Evolutionary conservation across 2,329 filamentous ascomycete species (phyloP).

Genomic region (Leptodontidium sp.): DNA sequence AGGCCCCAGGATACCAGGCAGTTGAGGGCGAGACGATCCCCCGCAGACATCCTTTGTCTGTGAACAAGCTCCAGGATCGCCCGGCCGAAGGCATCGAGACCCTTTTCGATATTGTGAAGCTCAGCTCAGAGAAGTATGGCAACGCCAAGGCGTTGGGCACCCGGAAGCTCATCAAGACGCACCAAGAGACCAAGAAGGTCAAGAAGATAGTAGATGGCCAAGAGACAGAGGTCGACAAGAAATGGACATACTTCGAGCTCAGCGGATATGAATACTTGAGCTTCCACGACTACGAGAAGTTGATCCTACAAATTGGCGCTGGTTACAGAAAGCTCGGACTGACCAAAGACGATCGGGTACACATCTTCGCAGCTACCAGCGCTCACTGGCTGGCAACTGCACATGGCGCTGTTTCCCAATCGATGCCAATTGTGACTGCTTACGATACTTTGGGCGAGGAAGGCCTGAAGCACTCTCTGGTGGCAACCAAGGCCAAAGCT

Average conservation of each 20-base stretch:
- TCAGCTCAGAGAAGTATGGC: conserved; percentile 70
- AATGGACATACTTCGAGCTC: conserved; percentile 89
- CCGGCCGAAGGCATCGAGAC: conserved; percentile 70
- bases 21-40: conserved; percentile 76
- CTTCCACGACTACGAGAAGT: conserved; percentile 80
- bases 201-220: conserved; percentile 87
- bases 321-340: conserved; percentile 79
- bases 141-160: conserved; percentile 73
- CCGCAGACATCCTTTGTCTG: conserved; percentile 64
- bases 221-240: conserved; percentile 82
- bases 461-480: conserved; percentile 85
- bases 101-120: conserved; percentile 77
- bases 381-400: conserved; percentile 81
- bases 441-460: conserved; percentile 91
- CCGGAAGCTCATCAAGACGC: conserved; percentile 77
- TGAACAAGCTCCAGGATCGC: conserved; percentile 62
- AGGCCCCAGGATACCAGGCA: conserved; percentile 64
- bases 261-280: conserved; percentile 79
- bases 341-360: conserved; percentile 71
- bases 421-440: conserved; percentile 89
- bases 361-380: conserved; percentile 81
- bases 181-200: conserved; percentile 86
- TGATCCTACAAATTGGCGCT: conserved; percentile 71
- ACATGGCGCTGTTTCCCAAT: conserved; percentile 82
- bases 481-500: conserved; percentile 79